Evolutionary conservation across 176 grass and related monocot species (phyloP).

Genomic region (Zizania latifolia): DNA sequence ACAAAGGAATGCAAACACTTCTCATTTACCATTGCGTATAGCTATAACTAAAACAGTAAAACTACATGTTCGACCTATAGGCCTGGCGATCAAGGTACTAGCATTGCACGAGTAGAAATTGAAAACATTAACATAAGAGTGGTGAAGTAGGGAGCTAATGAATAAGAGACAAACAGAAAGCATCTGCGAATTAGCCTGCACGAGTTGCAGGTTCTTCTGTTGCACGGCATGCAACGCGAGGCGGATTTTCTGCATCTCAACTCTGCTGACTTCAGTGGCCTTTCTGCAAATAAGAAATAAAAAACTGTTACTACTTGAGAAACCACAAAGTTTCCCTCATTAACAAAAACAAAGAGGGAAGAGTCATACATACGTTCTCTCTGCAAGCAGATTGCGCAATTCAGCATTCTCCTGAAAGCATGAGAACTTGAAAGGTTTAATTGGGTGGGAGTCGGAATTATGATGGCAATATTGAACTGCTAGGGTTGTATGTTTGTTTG

Average conservation of each 20-base stretch:
- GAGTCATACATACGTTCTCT: constrained; percentile 39
- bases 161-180: constrained; percentile 36
- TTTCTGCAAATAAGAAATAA: constrained; percentile 35
- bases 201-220: constrained; percentile 54
- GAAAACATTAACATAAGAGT: background rate
- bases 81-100: background rate
- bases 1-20: background rate
- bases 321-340: background rate
- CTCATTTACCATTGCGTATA: background rate
- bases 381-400: constrained; percentile 27
- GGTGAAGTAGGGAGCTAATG: background rate
- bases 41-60: background rate
- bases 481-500: background rate
- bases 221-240: constrained; percentile 13
- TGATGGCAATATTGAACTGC: background rate
- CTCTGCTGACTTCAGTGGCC: constrained; percentile 27
- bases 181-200: constrained; percentile 46
- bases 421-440: background rate
- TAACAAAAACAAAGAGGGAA: background rate
- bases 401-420: constrained; percentile 45
- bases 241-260: constrained; percentile 49
- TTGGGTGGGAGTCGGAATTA: background rate
- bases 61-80: background rate
- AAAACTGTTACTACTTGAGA: background rate
- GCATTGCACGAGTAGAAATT: background rate